A percentile compares a stretch with the other conserved stretches of the same genome.
Conservation (phyloP, 148 eudicot genomes). For the Nyssa sinensis region DNA sequence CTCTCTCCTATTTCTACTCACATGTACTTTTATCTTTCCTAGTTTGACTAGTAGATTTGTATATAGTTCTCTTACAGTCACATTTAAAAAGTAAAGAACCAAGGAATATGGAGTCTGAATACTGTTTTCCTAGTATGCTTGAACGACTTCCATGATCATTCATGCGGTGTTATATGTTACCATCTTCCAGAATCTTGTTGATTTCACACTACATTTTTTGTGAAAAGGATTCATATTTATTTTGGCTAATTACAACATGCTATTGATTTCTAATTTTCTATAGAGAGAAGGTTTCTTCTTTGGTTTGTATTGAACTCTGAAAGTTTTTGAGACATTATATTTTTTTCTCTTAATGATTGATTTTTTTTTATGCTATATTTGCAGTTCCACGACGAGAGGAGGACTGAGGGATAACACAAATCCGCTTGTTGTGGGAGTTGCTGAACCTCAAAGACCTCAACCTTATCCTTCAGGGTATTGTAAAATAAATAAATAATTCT, state of each 20-base stretch:
- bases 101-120: background rate
- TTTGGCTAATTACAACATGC: background rate
- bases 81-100: no score
- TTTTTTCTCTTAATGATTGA: background rate
- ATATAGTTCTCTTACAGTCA: background rate
- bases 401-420: conserved; percentile 8
- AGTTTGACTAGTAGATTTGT: background rate
- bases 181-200: background rate
- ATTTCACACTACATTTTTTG: background rate
- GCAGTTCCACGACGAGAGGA: conserved; percentile 23
- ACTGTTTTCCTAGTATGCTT: background rate
- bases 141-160: background rate
- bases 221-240: background rate
- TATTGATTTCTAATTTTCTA: background rate
- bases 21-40: background rate
- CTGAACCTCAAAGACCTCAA: conserved; percentile 13
- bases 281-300: background rate
- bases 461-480: conserved; percentile 32
- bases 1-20: background rate
- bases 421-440: conserved; percentile 4
- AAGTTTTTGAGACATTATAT: background rate
- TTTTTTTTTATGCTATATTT: background rate
- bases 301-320: background rate
- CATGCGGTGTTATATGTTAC: background rate
- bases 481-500: background rate